Evolutionary conservation across 2,329 filamentous ascomycete genomes (phyloP), one percentile per base, ranked within the genome.

Genomic region (Neonectria sp.): DNA sequence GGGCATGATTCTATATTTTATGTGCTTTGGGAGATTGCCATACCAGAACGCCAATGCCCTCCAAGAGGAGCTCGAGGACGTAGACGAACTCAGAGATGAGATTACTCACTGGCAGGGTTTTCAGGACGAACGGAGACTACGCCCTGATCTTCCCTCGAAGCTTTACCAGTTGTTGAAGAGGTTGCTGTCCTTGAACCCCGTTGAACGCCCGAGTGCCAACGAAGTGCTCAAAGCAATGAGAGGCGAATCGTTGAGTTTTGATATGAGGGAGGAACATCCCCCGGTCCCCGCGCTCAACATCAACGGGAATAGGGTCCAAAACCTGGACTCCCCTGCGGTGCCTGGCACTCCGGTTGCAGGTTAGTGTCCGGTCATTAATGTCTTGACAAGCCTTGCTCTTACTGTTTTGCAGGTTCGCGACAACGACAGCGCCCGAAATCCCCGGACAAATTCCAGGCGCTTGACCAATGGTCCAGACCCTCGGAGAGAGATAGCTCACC

Each of bases 1-100:
- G 0, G 96, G 96, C 55, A 98, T 99, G 95, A 98, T 98, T 63
- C 87, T 99, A 4, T 97, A 98, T 80, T 99, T 99, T 77, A 92
- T 99, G 86, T 99, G 96, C 79, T 99, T 99, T 78, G 94, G 92
- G 2, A 88, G 92, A 53, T 86, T 99, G 12, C 96, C 96, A 0
- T 99, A 98, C 77, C 86, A 83, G 27, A 93, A 92, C 73, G 94
- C 95, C 59, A 95, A 98, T 77, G 87, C 92, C 4, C 86, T 97
- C 25, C 90, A 97, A 67, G 95, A 98, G 79, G 95, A 98, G 77
- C 91, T 94, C 62, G 96, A 99, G 78, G 95, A 98, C 71, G 86
- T 98, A 6, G 95, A 98, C 73, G 85, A 91, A 71, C 86, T 99
- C 33, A 90, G 95, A 48, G 92, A 87, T 3, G 96, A 99, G 79